These are phyloP conservation scores for Tricholoma hemisulphureum DNA, from an alignment of 768 basidiomycete species.

Conservation along the genomic window DNA sequence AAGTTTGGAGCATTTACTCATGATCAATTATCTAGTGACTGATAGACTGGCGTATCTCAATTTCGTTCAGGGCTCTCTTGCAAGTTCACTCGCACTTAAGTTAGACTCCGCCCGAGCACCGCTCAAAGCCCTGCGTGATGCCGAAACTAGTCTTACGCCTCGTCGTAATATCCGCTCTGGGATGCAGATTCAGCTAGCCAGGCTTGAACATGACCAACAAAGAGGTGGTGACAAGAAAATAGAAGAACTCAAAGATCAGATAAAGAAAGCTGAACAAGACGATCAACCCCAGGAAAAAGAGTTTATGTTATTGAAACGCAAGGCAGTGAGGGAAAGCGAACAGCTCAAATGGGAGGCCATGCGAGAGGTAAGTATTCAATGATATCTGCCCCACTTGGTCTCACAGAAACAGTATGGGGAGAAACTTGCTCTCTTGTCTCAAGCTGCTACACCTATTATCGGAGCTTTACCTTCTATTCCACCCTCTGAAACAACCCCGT, in stretches of 20 bases:
- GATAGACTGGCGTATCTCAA: slow-evolving; percentile 83
- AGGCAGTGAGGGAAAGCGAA: slow-evolving; percentile 75
- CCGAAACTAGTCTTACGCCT: slow-evolving; percentile 60
- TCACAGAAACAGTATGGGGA: slow-evolving; percentile 63
- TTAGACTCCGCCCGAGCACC: slow-evolving; percentile 64
- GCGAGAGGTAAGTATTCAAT: slow-evolving; percentile 54
- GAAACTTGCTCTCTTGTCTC: slow-evolving; percentile 70
- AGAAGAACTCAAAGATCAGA: slow-evolving; percentile 66
- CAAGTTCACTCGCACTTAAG: slow-evolving; percentile 56
- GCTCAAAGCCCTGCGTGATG: slow-evolving; percentile 70
- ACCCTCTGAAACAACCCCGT: slow-evolving; percentile 53
- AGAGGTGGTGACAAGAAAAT: slow-evolving; percentile 66
- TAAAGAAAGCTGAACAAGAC: slow-evolving; percentile 61
- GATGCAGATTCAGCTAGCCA: slow-evolving; percentile 58
- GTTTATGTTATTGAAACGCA: slow-evolving; percentile 69
- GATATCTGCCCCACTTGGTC: not conserved
- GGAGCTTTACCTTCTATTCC: slow-evolving; percentile 66
- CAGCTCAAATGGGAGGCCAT: slow-evolving; percentile 77
- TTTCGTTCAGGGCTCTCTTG: slow-evolving; percentile 70
- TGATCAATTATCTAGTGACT: slow-evolving; percentile 46
- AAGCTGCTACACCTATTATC: slow-evolving; percentile 65
- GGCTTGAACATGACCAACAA: slow-evolving; percentile 65
- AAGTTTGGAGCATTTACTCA: slow-evolving; percentile 3
- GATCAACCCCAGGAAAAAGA: slow-evolving; percentile 70
- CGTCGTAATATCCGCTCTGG: slow-evolving; percentile 59